Conservation (phyloP, 192 early-diverging fungal genomes). For the Dissophora ornata region DNA sequence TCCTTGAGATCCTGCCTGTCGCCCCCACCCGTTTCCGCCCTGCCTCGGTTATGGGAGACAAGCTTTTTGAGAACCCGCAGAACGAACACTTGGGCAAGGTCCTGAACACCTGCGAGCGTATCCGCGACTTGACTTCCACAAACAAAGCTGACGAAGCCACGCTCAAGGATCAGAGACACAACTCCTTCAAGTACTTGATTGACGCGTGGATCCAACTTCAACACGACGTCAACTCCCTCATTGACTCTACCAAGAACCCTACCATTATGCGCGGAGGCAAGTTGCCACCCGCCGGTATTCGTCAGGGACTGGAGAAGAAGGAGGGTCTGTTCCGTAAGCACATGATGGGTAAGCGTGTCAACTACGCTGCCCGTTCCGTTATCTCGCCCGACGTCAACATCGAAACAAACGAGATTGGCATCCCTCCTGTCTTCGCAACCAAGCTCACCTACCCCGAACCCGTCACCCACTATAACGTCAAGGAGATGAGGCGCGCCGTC, state of each 20-base stretch:
- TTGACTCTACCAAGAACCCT: conserved; percentile 93
- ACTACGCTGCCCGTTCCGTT: conserved; percentile 97
- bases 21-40: conserved; percentile 95
- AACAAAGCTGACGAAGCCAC: conserved; percentile 27
- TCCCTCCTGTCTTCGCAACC: conserved; percentile 95
- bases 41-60: conserved; percentile 89
- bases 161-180: conserved; percentile 33
- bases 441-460: conserved; percentile 98
- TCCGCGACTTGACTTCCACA: conserved; percentile 66
- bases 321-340: conserved; percentile 99
- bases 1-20: conserved; percentile 91
- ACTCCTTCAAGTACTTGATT: conserved; percentile 49
- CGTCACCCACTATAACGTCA: conserved; percentile 95
- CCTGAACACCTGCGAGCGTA: conserved; percentile 79
- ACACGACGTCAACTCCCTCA: conserved; percentile 89
- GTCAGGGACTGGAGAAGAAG: conserved; percentile 98
- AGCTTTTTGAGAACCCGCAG: conserved; percentile 94
- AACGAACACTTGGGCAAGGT: conserved; percentile 89
- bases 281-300: conserved; percentile 86
- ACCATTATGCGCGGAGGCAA: conserved; percentile 66
- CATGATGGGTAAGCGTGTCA: conserved; percentile 99
- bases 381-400: conserved; percentile 98
- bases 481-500: conserved; percentile 89
- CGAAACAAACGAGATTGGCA: conserved; percentile 97
- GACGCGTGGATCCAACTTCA: conserved; percentile 87